Base-by-base conservation (phyloP, 495 filamentous ascomycete genomes). In the Hypoxylon fuscum region DNA sequence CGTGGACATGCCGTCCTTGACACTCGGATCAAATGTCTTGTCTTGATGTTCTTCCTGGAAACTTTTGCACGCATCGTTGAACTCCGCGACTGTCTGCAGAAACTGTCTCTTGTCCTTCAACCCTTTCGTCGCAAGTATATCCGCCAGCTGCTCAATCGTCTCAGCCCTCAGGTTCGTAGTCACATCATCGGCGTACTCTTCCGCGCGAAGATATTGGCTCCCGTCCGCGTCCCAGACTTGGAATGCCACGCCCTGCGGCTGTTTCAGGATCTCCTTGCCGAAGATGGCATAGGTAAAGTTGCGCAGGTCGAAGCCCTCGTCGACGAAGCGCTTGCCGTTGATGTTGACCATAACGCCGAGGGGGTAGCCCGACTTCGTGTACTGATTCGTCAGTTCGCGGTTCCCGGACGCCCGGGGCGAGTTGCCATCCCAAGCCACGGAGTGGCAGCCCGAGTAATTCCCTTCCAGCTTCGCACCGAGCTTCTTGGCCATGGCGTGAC, bases 241-340 rank as follows among this genome's bases (percentile, higher is more conserved):
- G 59, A 86, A 88, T 2, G 82, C 87, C 23, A 80, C 58, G 15
- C 83, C 78, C 6, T 75, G 75, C 2, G 83, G 81, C 59, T 88
- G 86, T 14, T 73, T 65, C 8, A 87, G 62, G 20, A 89, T 86
- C 27, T 73, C 77, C 12, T 76, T 68, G 0, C 86, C 86, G 62
- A 88, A 83, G 55, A 80, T 80, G 35, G 86, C 86, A 55, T 88
- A 89, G 0, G 86, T 89, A 60, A 81, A 88, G 60, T 88, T 88
- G 5, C 85, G 74, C 51, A 86, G 66, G 64, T 89, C 86, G 10
- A 77, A 62, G 4, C 86, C 86, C 58, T 89, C 86, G 62, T 89
- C 86, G 1, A 88, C 83, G 61, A 88, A 88, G 11, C 86, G 70
- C 25, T 77, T 67, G 1, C 87, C 87, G 1, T 81, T 61, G 0